Percentiles rank a stretch among this genome's conserved stretches.
phyloP scores from a whole-genome alignment of 1,139 yeast species.

The Pichia sp. region DNA sequence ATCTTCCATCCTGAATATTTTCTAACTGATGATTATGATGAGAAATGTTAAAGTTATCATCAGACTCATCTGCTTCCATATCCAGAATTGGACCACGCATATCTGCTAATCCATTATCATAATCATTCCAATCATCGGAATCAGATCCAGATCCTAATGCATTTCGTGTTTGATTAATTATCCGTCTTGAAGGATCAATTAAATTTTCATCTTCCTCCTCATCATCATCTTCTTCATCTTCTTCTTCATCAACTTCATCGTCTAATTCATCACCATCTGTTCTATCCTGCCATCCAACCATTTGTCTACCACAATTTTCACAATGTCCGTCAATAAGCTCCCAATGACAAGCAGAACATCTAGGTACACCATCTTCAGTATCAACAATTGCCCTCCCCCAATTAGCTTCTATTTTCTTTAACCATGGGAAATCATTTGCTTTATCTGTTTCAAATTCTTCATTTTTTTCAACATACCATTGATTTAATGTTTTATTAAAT shows the following conservation, averaged over 20 bases:
- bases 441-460: slow-evolving; percentile 15
- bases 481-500: neutral
- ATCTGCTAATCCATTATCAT: slow-evolving; percentile 11
- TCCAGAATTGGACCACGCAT: neutral
- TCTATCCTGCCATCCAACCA: slow-evolving; percentile 19
- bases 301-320: slow-evolving; percentile 22
- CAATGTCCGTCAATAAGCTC: slow-evolving; percentile 38
- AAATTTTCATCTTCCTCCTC: slow-evolving; percentile 13
- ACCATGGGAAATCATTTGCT: slow-evolving; percentile 15
- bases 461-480: slow-evolving; percentile 13
- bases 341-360: slow-evolving; percentile 82
- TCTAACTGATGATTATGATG: too few relatives aligned
- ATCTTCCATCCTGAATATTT: too few relatives aligned
- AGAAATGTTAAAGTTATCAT: slow-evolving; percentile 2
- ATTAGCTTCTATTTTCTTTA: slow-evolving; percentile 23
- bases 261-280: slow-evolving; percentile 17
- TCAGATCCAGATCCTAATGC: neutral
- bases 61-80: slow-evolving; percentile 4
- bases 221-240: slow-evolving; percentile 11
- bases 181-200: neutral
- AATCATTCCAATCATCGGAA: slow-evolving; percentile 16
- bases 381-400: slow-evolving; percentile 49
- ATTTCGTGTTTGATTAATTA: neutral
- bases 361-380: slow-evolving; percentile 67
- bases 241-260: slow-evolving; percentile 11